A percentile compares a stretch with the other conserved stretches of the same genome.
Conservation (phyloP, 2,329 filamentous ascomycete species). For the Colletotrichum siamense region DNA sequence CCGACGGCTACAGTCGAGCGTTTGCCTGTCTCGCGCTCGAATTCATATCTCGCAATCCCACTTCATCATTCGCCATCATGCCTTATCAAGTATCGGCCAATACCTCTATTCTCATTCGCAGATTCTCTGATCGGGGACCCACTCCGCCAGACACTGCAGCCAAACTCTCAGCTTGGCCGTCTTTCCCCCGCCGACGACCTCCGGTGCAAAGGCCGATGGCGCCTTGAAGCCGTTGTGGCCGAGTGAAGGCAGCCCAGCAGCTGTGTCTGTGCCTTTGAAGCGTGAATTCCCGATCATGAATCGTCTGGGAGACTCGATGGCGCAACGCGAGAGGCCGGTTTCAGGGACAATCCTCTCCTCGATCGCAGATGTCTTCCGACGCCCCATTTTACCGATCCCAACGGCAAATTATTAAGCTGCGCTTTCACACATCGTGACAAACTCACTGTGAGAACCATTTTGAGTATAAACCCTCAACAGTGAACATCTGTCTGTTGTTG, state of each 20-base stretch:
- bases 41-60: not conserved
- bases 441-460: not conserved
- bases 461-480: not conserved
- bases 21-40: not conserved
- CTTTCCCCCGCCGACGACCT: not conserved
- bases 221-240: not conserved
- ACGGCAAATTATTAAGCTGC: slow-evolving; percentile 2
- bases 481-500: not conserved
- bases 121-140: slow-evolving; percentile 12
- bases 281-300: not conserved
- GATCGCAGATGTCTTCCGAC: slow-evolving; percentile 3
- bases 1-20: not conserved
- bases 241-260: not conserved
- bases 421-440: not conserved
- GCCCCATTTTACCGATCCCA: slow-evolving; percentile 3
- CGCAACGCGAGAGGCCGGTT: not conserved
- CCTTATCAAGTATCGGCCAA: slow-evolving; percentile 13
- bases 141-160: not conserved
- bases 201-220: slow-evolving; percentile 8
- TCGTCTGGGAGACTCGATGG: not conserved
- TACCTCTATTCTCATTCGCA: not conserved
- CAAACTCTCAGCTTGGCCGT: not conserved
- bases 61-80: not conserved
- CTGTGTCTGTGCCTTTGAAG: no score
- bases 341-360: not conserved